These are phyloP conservation scores for Picochlorum sp. DNA, from an alignment of 139 green algal species.

Conservation along the genomic window DNA sequence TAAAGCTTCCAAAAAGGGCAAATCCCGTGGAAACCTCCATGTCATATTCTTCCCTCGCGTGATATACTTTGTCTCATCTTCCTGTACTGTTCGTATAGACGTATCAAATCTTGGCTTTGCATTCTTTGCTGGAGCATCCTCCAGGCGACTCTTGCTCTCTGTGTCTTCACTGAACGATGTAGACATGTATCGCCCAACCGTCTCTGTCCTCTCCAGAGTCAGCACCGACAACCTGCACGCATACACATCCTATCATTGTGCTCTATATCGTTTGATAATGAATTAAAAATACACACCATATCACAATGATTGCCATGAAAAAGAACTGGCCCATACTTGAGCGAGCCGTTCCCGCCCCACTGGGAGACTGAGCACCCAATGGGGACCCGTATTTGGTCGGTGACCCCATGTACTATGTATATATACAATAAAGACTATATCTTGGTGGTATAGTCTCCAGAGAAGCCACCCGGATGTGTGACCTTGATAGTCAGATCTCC, in stretches of 20 bases:
- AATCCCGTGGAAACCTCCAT: background rate
- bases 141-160: too few relatives aligned
- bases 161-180: too few relatives aligned
- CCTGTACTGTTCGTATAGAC: too few relatives aligned
- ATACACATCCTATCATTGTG: background rate
- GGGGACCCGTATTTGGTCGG: too few relatives aligned
- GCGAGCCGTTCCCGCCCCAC: background rate
- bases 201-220: background rate
- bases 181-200: background rate
- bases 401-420: too few relatives aligned
- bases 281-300: background rate
- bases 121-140: too few relatives aligned
- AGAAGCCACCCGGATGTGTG: too few relatives aligned
- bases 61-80: background rate
- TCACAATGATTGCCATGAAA: background rate
- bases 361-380: too few relatives aligned
- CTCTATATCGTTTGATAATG: background rate
- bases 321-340: background rate
- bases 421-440: too few relatives aligned
- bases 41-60: background rate
- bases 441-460: too few relatives aligned
- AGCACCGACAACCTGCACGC: background rate
- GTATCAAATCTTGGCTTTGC: too few relatives aligned
- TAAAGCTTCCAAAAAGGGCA: slow-evolving; percentile 5
- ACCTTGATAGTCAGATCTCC: too few relatives aligned